phyloP scores from a whole-genome alignment of 192 early-diverging fungal species.

The Backusella circina region DNA sequence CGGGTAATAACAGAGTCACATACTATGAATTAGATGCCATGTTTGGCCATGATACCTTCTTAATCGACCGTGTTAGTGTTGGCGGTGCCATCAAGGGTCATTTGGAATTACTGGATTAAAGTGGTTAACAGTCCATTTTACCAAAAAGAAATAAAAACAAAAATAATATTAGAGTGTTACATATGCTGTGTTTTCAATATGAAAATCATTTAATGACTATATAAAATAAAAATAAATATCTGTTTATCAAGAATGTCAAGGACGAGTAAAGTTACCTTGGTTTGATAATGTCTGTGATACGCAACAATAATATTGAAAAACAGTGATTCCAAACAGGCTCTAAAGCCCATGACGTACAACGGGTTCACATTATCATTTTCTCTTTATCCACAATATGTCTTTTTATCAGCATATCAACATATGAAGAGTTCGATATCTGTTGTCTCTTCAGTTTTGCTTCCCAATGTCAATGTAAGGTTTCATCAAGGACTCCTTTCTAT shows the following conservation, averaged over 20 bases:
- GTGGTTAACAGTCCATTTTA: background rate
- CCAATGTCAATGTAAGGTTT: no score
- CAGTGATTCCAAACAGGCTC: no score
- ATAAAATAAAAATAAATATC: background rate
- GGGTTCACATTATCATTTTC: no score
- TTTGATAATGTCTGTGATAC: no score
- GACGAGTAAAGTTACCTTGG: no score
- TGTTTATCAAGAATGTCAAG: background rate
- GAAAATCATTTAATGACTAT: background rate
- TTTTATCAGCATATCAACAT: no score
- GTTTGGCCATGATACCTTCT: conserved; percentile 97
- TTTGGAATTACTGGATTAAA: conserved; percentile 47
- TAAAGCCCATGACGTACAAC: no score
- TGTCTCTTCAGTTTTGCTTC: no score
- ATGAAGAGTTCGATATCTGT: no score
- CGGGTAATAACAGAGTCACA: conserved; percentile 87
- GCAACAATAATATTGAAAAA: no score
- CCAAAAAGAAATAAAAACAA: background rate
- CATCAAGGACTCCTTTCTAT: no score
- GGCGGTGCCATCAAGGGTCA: conserved; percentile 95
- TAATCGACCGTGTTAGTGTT: conserved; percentile 86
- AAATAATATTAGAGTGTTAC: background rate
- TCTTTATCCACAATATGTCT: no score
- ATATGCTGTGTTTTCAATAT: background rate
- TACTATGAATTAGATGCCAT: conserved; percentile 97